A percentile compares a stretch with the other conserved stretches of the same genome.
These are phyloP conservation scores for Areca catechu DNA, from an alignment of 176 grass and related monocot species.

Conservation along the genomic window DNA sequence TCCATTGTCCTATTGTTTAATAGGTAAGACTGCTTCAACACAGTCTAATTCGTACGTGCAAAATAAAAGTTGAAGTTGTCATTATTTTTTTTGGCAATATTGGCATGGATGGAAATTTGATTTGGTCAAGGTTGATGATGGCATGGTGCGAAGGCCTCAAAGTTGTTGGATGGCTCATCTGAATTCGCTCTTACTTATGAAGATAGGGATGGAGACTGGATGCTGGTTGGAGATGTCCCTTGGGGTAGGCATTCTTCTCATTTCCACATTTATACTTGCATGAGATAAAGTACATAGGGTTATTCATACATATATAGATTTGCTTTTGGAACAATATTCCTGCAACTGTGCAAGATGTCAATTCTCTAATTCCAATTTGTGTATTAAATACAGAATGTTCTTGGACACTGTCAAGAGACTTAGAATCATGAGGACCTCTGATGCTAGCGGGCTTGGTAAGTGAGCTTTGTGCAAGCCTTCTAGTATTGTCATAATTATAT, in stretches of 20 bases:
- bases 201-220: conserved; percentile 91
- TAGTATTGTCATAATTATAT: too few relatives aligned
- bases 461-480: background rate
- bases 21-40: too few relatives aligned
- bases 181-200: conserved; percentile 78
- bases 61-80: too few relatives aligned
- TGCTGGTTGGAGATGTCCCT: conserved; percentile 91
- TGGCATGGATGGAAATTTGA: background rate
- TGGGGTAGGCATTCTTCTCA: conserved; percentile 42
- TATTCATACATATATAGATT: too few relatives aligned
- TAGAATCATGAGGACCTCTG: conserved; percentile 68
- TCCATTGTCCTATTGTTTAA: too few relatives aligned
- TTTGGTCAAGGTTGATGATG: conserved; percentile 5
- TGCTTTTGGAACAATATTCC: too few relatives aligned
- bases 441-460: conserved; percentile 41
- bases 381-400: conserved; percentile 74
- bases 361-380: too few relatives aligned
- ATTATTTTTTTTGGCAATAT: too few relatives aligned
- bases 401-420: conserved; percentile 52
- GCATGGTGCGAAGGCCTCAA: conserved; percentile 31
- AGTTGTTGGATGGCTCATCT: conserved; percentile 41
- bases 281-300: too few relatives aligned
- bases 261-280: background rate
- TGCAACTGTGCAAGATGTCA: background rate
- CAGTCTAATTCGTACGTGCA: too few relatives aligned